phyloP scores from a whole-genome alignment of 371 early-diverging fungal genomes.

The Mortierella sp. region DNA sequence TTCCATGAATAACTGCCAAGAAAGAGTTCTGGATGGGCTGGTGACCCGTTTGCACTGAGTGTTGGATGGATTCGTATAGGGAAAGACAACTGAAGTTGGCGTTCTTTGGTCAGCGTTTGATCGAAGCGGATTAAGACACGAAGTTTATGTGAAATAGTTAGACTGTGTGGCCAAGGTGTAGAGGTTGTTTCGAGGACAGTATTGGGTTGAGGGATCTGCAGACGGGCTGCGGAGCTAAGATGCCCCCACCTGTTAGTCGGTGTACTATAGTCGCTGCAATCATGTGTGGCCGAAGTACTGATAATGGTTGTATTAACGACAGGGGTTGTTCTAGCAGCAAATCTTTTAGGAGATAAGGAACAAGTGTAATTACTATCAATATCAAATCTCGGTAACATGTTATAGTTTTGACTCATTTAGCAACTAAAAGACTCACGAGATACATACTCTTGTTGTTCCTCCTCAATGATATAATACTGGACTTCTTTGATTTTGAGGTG shows the following conservation, averaged over 20 bases:
- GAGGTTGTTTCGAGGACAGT: constrained; percentile 21
- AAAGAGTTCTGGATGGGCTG: constrained; percentile 21
- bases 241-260: constrained; percentile 34
- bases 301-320: constrained; percentile 19
- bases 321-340: constrained; percentile 7
- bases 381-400: background rate
- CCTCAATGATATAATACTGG: constrained; percentile 43
- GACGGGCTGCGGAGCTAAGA: constrained; percentile 15
- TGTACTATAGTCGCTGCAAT: constrained; percentile 7
- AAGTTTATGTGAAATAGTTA: constrained; percentile 36
- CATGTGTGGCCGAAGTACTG: constrained; percentile 35
- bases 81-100: constrained; percentile 50
- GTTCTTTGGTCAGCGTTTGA: constrained; percentile 20
- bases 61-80: constrained; percentile 38
- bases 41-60: constrained; percentile 22
- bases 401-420: constrained; percentile 9
- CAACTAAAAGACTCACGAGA: background rate
- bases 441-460: constrained; percentile 44
- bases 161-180: constrained; percentile 15
- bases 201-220: constrained; percentile 46
- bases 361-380: background rate
- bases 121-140: constrained; percentile 39
- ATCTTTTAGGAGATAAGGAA: constrained; percentile 14
- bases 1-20: background rate
- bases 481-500: constrained; percentile 33